Percentiles rank a stretch among this genome's conserved stretches.
phyloP scores from a whole-genome alignment of 2,329 filamentous ascomycete species.

The Bipolaris victoriae region DNA sequence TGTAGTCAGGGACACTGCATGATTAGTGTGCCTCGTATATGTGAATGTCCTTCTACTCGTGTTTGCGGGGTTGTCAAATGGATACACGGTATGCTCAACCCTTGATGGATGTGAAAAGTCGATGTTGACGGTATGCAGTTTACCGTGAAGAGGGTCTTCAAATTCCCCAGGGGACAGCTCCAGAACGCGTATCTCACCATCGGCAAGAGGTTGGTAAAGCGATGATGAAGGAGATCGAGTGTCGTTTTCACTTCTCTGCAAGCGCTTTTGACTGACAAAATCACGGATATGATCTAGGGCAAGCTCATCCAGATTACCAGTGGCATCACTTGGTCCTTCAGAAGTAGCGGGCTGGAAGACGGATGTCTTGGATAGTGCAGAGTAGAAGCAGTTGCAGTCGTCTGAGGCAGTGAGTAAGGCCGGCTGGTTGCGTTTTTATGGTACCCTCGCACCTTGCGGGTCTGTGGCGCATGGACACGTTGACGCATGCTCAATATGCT shows the following conservation, averaged over 20 bases:
- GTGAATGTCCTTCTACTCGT: constrained; percentile 3
- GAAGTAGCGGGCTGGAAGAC: constrained; percentile 16
- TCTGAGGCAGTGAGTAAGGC: constrained; percentile 3
- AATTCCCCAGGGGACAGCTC: constrained; percentile 23
- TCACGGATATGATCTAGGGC: constrained; percentile 11
- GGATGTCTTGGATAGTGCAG: constrained; percentile 16
- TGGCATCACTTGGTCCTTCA: constrained; percentile 4
- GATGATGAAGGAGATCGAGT: neutral
- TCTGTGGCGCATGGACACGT: constrained; percentile 13
- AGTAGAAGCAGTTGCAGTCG: constrained; percentile 23
- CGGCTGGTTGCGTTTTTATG: neutral
- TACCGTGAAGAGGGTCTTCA: constrained; percentile 15
- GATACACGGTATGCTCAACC: neutral
- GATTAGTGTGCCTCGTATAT: constrained; percentile 22
- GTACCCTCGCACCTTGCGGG: constrained; percentile 13
- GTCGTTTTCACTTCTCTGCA: neutral
- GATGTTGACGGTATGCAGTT: constrained; percentile 25
- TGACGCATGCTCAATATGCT: constrained; percentile 17
- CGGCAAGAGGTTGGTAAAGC: constrained; percentile 12
- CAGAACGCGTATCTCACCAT: constrained; percentile 31
- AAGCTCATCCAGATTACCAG: constrained; percentile 14
- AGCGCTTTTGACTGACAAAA: constrained; percentile 10
- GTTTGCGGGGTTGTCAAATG: constrained; percentile 2
- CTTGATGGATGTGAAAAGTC: constrained; percentile 28
- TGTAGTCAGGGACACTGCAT: constrained; percentile 23